These are phyloP conservation scores for Apophysomyces elegans DNA, from an alignment of 371 early-diverging fungal genomes.

Conservation along the genomic window DNA sequence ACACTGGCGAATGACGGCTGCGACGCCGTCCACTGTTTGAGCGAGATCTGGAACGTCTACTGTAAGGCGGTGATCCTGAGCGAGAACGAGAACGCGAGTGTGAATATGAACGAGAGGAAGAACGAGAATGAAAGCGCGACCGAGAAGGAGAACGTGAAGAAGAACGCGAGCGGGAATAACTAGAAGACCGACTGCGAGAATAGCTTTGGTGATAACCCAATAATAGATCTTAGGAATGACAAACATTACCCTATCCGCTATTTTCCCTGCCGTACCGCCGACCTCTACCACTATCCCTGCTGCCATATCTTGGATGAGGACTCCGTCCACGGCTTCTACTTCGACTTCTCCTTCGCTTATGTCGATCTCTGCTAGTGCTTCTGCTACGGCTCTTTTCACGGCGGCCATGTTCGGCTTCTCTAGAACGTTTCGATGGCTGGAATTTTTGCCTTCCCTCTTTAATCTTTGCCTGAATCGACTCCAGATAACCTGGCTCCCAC, in stretches of 20 bases:
- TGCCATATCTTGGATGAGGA: conserved; percentile 15
- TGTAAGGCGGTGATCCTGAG: conserved; percentile 19
- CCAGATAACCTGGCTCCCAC: conserved; percentile 62
- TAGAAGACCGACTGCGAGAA: conserved; percentile 23
- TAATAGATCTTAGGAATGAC: background rate
- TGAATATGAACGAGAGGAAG: conserved; percentile 30
- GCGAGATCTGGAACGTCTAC: conserved; percentile 35
- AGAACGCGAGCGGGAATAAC: conserved; percentile 38
- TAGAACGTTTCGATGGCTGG: conserved; percentile 17
- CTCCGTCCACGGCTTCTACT: conserved; percentile 32
- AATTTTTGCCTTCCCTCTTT: conserved; percentile 16
- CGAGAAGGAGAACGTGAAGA: conserved; percentile 26
- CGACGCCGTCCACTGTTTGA: conserved; percentile 39
- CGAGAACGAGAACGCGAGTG: conserved; percentile 24
- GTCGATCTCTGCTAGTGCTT: conserved; percentile 22
- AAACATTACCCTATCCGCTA: background rate
- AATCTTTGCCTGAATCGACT: conserved; percentile 39
- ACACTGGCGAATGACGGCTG: conserved; percentile 22
- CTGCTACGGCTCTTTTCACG: conserved; percentile 15
- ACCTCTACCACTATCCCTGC: conserved; percentile 17
- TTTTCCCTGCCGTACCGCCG: conserved; percentile 20
- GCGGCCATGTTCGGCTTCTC: conserved; percentile 8
- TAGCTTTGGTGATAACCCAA: background rate
- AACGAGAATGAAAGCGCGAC: conserved; percentile 26
- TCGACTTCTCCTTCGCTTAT: conserved; percentile 27